Evolutionary conservation across 108 stramenopile species (phyloP), one percentile per base, ranked within the genome.

Genomic region (Cyclostephanos invisitatus): DNA sequence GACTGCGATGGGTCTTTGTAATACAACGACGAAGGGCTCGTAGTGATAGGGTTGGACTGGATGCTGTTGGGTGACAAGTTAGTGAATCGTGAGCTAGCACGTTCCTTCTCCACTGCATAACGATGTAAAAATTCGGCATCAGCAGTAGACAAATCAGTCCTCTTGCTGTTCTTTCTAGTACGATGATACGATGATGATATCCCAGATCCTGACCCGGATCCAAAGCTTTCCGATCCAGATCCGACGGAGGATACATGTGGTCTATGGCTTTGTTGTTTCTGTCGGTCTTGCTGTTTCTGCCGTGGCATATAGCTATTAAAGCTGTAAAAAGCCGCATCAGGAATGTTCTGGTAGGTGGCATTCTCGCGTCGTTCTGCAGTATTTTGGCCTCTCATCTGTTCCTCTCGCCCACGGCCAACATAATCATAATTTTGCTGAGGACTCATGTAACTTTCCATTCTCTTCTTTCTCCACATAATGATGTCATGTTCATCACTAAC

Each of bases 51-150:
- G 29, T 17, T 70, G 58, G 24, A 25, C 14, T 17, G 22, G 21
- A 25, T 12, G 22, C 38, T 24, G 46, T 25, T 42, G 22, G 32
- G 32, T 37, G 18, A 47, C 2, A 32, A 8, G 21, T 32, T 42
- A 58, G 47, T 29, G 44, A 55, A 54, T 37, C 53, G 46, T 28
- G 63, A 63, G 37, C 55, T 72, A 20, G 68, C 62, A 32, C 75
- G 60, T 64, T 76, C 68, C 48, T 63, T 68, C 68, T 76, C 75
- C 53, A 69, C 68, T 7, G 75, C 75, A 47, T 76, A 76, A 14
- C 68, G 37, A 25, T 40, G 44, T 37, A 76, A 68, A 50, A 76
- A 76, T 64, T 76, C 75, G 15, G 61, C 75, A 57, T 76, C 75
- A 12, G 67, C 68, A 18, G 62, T 37, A 9, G 61, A 63, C 2